Percentiles rank a stretch among this genome's conserved stretches.
Conservation (phyloP, 2,329 filamentous ascomycete genomes). For the Beauveria bassiana region DNA sequence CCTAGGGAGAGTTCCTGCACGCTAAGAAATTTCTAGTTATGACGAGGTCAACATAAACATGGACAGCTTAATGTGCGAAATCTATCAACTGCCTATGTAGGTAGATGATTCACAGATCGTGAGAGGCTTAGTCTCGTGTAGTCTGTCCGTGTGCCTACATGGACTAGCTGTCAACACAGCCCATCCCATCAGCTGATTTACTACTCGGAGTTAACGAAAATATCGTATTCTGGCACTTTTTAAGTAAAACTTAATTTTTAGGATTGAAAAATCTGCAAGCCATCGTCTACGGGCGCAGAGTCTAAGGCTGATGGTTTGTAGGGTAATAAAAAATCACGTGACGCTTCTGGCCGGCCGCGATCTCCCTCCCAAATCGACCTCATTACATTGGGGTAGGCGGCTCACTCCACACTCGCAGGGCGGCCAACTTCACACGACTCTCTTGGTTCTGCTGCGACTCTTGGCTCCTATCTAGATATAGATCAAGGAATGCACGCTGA, state of each 20-base stretch:
- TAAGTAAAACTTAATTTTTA: background rate
- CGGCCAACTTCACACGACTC: slow-evolving; percentile 6
- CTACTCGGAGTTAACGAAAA: background rate
- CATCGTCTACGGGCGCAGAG: background rate
- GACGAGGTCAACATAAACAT: too few species aligned
- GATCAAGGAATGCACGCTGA: background rate
- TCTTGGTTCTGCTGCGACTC: background rate
- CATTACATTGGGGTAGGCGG: slow-evolving; percentile 10
- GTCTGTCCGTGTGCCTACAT: too few species aligned
- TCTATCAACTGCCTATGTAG: too few species aligned
- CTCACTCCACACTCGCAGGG: slow-evolving; percentile 11
- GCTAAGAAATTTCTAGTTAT: too few species aligned
- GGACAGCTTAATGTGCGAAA: too few species aligned
- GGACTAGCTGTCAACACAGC: background rate
- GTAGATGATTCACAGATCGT: fast-evolving
- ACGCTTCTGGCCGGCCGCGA: background rate
- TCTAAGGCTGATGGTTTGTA: background rate
- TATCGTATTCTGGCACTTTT: background rate
- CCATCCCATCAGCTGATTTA: background rate
- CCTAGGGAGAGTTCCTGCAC: too few species aligned
- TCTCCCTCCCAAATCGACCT: slow-evolving; percentile 6
- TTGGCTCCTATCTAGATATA: background rate
- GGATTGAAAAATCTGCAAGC: background rate
- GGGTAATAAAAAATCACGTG: slow-evolving; percentile 7
- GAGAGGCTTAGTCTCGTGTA: too few species aligned